These are phyloP conservation scores for Zasmidium angulare DNA, from an alignment of 2,329 filamentous ascomycete species.

Conservation along the genomic window DNA sequence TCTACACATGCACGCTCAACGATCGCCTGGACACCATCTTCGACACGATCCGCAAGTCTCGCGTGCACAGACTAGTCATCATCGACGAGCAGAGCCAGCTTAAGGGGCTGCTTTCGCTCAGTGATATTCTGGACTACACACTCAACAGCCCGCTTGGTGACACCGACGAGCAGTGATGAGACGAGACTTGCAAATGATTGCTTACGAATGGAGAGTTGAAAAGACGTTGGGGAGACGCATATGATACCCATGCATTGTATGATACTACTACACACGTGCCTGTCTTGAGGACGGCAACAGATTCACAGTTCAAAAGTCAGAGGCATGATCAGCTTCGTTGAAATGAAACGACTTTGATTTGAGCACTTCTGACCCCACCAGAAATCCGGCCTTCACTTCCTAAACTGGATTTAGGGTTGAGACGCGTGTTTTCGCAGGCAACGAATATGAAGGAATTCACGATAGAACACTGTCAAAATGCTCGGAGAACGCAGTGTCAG, in stretches of 20 bases:
- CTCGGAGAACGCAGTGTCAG: not conserved
- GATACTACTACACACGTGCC: conserved; percentile 1
- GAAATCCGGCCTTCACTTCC: no score
- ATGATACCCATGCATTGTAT: conserved; percentile 12
- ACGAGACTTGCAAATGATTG: not conserved
- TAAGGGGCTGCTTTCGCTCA: conserved; percentile 86
- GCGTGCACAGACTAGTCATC: conserved; percentile 89
- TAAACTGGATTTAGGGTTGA: not conserved
- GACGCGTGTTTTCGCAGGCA: not conserved
- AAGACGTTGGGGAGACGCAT: not conserved
- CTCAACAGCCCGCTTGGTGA: conserved; percentile 49
- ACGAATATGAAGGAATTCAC: not conserved
- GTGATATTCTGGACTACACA: conserved; percentile 94
- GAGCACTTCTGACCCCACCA: not conserved
- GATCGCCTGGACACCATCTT: conserved; percentile 95
- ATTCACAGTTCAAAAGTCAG: not conserved
- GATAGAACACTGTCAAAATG: not conserved
- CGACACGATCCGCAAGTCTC: conserved; percentile 90
- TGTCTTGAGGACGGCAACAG: not conserved
- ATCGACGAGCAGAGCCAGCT: conserved; percentile 87
- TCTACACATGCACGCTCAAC: conserved; percentile 90
- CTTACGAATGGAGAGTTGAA: not conserved
- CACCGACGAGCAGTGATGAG: conserved; percentile 17
- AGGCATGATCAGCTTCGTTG: not conserved
- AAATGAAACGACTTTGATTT: no score